Percentiles rank a stretch among this genome's conserved stretches.
Evolutionary conservation across 2,329 filamentous ascomycete genomes (phyloP).

Genomic region (Botrytis deweyae): DNA sequence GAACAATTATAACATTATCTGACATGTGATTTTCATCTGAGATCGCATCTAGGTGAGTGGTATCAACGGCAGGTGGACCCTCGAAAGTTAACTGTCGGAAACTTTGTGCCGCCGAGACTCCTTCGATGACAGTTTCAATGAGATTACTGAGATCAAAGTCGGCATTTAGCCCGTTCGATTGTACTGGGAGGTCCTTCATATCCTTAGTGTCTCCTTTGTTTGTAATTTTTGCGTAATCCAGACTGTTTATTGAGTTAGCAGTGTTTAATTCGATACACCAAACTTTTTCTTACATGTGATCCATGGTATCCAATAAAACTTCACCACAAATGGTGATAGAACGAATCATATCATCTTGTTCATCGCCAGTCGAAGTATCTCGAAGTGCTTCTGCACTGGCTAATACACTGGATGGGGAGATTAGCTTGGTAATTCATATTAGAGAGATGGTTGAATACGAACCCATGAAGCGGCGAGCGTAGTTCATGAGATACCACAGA

Average conservation of each 20-base stretch:
- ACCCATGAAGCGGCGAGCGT: constrained; percentile 58
- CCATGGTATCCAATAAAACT: constrained; percentile 52
- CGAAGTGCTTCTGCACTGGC: constrained; percentile 52
- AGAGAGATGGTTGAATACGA: not conserved
- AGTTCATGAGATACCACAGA: constrained; percentile 61
- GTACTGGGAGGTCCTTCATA: constrained; percentile 6
- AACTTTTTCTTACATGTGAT: constrained; percentile 47
- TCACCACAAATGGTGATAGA: constrained; percentile 51
- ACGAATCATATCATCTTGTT: constrained; percentile 47
- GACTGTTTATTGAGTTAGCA: constrained; percentile 36
- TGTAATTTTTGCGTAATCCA: constrained; percentile 39
- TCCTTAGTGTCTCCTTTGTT: constrained; percentile 10
- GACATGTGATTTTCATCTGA: not conserved
- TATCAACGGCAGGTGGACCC: not conserved
- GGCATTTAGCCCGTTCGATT: constrained; percentile 5
- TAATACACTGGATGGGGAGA: constrained; percentile 42
- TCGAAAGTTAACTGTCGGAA: constrained; percentile 22
- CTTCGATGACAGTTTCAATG: constrained; percentile 33
- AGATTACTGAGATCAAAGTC: constrained; percentile 29
- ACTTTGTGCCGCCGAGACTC: constrained; percentile 31
- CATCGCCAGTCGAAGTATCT: constrained; percentile 46
- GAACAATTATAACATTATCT: constrained; percentile 45
- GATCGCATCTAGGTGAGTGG: not conserved
- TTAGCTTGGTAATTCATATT: not conserved
- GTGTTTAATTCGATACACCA: not conserved